These are phyloP conservation scores for Tylopilus felleus DNA, from an alignment of 768 basidiomycete genomes.

Conservation along the genomic window DNA sequence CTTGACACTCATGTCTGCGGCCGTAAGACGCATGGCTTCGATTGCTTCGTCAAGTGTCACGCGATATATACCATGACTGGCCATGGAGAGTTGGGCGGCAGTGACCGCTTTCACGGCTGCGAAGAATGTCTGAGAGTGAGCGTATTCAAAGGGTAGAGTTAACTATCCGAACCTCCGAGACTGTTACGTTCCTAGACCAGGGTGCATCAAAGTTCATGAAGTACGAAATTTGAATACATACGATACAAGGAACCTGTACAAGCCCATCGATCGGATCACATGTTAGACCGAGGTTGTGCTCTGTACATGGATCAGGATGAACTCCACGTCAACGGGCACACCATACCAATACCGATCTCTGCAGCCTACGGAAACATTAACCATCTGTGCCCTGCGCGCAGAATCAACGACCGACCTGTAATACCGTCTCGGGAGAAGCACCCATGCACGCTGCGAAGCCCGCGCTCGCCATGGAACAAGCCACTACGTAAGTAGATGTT, in stretches of 20 bases:
- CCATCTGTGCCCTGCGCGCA: background rate
- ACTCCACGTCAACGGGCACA: background rate
- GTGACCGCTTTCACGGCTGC: slow-evolving; percentile 89
- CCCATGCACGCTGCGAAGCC: slow-evolving; percentile 96
- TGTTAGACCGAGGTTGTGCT: slow-evolving; percentile 85
- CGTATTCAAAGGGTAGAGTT: background rate
- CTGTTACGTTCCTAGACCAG: slow-evolving; percentile 71
- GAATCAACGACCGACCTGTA: slow-evolving; percentile 49
- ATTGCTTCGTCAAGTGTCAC: slow-evolving; percentile 94
- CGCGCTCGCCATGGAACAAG: slow-evolving; percentile 93
- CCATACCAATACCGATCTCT: slow-evolving; percentile 83
- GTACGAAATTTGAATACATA: slow-evolving; percentile 30
- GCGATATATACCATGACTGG: slow-evolving; percentile 81
- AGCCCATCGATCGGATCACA: slow-evolving; percentile 94
- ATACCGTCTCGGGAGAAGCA: slow-evolving; percentile 76
- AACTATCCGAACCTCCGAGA: slow-evolving; percentile 58
- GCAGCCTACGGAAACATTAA: slow-evolving; percentile 50
- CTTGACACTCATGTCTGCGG: slow-evolving; percentile 91
- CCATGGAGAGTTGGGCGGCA: slow-evolving; percentile 92
- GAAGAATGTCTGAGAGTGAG: slow-evolving; percentile 7
- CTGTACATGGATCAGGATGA: slow-evolving; percentile 34
- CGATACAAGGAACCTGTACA: slow-evolving; percentile 95
- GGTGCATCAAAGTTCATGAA: slow-evolving; percentile 1
- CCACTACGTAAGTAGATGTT: slow-evolving; percentile 48
- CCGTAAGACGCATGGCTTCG: slow-evolving; percentile 90